Conservation (phyloP, 495 filamentous ascomycete genomes). For the Penicillium dipodomyicola region DNA sequence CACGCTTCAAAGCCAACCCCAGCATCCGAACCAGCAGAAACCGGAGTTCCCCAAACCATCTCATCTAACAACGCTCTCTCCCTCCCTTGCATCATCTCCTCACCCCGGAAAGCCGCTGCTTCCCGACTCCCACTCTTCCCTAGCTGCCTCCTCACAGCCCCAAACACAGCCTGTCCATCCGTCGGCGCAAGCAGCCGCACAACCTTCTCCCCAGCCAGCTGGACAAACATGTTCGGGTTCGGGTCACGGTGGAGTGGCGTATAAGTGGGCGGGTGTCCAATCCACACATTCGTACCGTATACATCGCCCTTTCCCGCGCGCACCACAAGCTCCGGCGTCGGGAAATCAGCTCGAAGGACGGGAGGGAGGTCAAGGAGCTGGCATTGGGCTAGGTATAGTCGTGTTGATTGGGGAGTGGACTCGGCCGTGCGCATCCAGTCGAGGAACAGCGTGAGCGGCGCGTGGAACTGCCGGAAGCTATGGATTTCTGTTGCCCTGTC, state of each 20-base stretch:
- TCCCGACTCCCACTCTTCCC: slow-evolving; percentile 37
- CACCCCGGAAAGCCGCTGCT: slow-evolving; percentile 62
- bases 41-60: slow-evolving; percentile 62
- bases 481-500: slow-evolving; percentile 1
- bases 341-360: slow-evolving; percentile 61
- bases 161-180: slow-evolving; percentile 60
- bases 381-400: slow-evolving; percentile 83
- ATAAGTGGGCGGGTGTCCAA: slow-evolving; percentile 79
- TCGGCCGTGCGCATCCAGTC: slow-evolving; percentile 46
- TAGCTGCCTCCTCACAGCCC: slow-evolving; percentile 48
- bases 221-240: slow-evolving; percentile 90
- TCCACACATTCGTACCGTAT: slow-evolving; percentile 84
- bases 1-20: slow-evolving; percentile 53
- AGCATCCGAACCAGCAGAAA: slow-evolving; percentile 16
- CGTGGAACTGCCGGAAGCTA: slow-evolving; percentile 55
- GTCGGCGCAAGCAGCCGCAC: slow-evolving; percentile 67
- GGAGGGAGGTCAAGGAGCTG: slow-evolving; percentile 63
- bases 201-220: slow-evolving; percentile 70
- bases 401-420: slow-evolving; percentile 29
- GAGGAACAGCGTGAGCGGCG: slow-evolving; percentile 57
- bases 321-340: slow-evolving; percentile 61
- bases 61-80: slow-evolving; percentile 65
- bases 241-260: slow-evolving; percentile 91
- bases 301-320: slow-evolving; percentile 67
- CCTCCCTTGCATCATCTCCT: slow-evolving; percentile 88